These are phyloP conservation scores for Chlorophyllum brunneum DNA, from an alignment of 768 basidiomycete species.

Conservation along the genomic window DNA sequence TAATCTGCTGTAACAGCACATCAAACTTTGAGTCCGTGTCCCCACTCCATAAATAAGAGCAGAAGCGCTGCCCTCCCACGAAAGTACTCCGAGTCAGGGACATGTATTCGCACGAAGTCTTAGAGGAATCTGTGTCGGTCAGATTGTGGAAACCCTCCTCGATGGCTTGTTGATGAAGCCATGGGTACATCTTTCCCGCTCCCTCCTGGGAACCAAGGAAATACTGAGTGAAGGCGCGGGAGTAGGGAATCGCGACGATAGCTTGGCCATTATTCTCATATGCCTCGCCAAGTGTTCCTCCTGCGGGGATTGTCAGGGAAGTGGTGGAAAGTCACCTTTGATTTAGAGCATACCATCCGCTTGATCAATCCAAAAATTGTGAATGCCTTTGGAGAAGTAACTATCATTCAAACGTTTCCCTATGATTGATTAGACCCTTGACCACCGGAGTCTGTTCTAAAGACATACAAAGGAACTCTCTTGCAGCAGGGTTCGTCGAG, in stretches of 20 bases:
- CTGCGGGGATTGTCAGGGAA: constrained; percentile 10
- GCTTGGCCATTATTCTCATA: constrained; percentile 32
- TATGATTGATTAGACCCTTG: too few relatives aligned
- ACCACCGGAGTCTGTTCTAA: too few relatives aligned
- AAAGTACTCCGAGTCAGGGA: constrained; percentile 33
- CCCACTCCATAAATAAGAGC: constrained; percentile 34
- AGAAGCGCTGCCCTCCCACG: constrained; percentile 32
- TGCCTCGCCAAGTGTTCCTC: constrained; percentile 31
- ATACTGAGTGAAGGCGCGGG: constrained; percentile 31
- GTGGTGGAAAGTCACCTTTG: neutral
- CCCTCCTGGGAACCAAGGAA: constrained; percentile 33
- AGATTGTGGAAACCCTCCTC: constrained; percentile 32
- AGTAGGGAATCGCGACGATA: constrained; percentile 27
- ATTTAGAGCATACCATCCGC: constrained; percentile 25
- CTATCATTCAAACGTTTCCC: constrained; percentile 32
- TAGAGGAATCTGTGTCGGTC: constrained; percentile 17
- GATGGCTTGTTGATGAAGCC: constrained; percentile 35
- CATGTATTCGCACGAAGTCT: constrained; percentile 29
- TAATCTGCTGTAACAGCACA: constrained; percentile 31
- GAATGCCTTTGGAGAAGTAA: constrained; percentile 33
- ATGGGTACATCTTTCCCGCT: constrained; percentile 33
- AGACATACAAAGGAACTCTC: constrained; percentile 31
- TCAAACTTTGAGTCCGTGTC: constrained; percentile 32
- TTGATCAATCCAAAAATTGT: constrained; percentile 36
- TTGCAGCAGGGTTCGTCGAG: constrained; percentile 31